Evolutionary conservation across 371 early-diverging fungal genomes (phyloP).

Genomic region (Cokeromyces recurvatus): DNA sequence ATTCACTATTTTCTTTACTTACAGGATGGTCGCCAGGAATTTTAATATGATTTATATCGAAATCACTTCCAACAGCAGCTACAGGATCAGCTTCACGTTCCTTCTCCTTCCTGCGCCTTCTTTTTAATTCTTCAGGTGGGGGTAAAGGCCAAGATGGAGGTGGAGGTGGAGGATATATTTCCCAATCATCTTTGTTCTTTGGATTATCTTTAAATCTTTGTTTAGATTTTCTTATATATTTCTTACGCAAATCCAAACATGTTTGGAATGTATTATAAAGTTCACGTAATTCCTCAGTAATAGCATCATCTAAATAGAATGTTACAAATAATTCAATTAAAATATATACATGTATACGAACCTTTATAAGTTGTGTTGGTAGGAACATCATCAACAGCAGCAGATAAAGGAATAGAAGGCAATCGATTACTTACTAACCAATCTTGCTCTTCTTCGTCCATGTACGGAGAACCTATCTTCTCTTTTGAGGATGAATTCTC

Average conservation of each 20-base stretch:
- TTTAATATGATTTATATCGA: constrained; percentile 52
- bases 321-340: too few relatives aligned
- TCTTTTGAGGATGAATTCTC: too few relatives aligned
- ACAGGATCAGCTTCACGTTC: constrained; percentile 49
- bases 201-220: constrained; percentile 87
- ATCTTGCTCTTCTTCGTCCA: constrained; percentile 5
- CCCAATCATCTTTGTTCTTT: constrained; percentile 77
- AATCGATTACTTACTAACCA: background rate
- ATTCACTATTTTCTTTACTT: too few relatives aligned
- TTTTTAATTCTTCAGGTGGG: constrained; percentile 37
- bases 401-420: constrained; percentile 6
- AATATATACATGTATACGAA: too few relatives aligned
- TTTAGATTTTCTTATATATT: constrained; percentile 75
- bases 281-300: constrained; percentile 51
- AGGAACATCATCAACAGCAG: constrained; percentile 6
- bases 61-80: constrained; percentile 51
- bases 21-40: constrained; percentile 63
- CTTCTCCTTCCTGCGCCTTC: constrained; percentile 40
- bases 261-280: constrained; percentile 54
- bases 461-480: too few relatives aligned
- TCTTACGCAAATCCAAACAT: constrained; percentile 78
- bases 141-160: constrained; percentile 66
- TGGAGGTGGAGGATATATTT: constrained; percentile 88
- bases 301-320: constrained; percentile 48
- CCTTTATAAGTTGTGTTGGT: constrained; percentile 1